Evolutionary conservation across 331 rosid species (phyloP).

Genomic region (Ulmus americana): DNA sequence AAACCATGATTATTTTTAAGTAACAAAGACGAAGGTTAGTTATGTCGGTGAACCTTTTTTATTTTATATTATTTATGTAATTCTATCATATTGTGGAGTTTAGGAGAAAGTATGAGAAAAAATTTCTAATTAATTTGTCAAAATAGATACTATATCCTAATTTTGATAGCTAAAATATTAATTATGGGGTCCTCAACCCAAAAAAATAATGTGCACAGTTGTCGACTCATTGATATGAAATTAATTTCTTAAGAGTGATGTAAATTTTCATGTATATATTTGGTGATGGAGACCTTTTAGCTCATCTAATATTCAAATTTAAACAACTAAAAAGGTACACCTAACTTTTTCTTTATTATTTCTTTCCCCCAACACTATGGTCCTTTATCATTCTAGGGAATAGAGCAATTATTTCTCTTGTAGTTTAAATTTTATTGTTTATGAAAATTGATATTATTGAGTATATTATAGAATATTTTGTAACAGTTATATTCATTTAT

Average conservation of each 20-base stretch:
- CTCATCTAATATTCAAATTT: background rate
- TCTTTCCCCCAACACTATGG: background rate
- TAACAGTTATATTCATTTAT: too few relatives aligned
- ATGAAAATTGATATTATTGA: too few relatives aligned
- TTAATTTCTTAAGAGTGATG: background rate
- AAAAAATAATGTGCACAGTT: slow-evolving; percentile 22
- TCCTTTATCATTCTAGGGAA: too few relatives aligned
- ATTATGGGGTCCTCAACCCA: slow-evolving; percentile 5
- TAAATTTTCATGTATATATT: background rate
- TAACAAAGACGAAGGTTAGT: background rate
- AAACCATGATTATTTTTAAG: background rate
- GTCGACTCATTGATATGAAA: slow-evolving; percentile 2
- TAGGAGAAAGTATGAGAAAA: background rate
- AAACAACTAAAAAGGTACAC: background rate
- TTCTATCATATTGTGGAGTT: background rate
- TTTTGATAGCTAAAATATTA: background rate
- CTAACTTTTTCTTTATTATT: slow-evolving; percentile 1
- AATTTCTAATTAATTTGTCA: background rate
- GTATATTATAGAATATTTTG: too few relatives aligned
- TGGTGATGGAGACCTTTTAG: slow-evolving; percentile 10
- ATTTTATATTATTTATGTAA: too few relatives aligned
- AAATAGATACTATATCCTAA: background rate
- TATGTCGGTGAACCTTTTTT: too few relatives aligned
- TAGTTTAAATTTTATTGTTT: too few relatives aligned
- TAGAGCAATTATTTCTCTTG: too few relatives aligned